Evolutionary conservation across 768 basidiomycete genomes (phyloP).

Genomic region (Leccinellum luteum): DNA sequence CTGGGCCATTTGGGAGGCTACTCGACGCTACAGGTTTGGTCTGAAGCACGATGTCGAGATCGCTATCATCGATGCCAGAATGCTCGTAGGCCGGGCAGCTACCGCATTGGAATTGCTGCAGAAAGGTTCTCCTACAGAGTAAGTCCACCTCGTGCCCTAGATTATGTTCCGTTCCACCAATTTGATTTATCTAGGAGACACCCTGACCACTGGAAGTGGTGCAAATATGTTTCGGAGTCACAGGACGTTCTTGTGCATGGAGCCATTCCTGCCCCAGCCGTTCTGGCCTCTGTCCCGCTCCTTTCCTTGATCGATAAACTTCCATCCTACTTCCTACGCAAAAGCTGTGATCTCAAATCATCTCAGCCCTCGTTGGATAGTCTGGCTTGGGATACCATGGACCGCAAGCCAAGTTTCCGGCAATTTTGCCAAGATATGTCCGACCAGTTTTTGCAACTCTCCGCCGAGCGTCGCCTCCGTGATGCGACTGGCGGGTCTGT

Average conservation of each 20-base stretch:
- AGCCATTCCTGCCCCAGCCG: slow-evolving; percentile 60
- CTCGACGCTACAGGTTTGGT: slow-evolving; percentile 66
- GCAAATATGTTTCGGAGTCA: slow-evolving; percentile 69
- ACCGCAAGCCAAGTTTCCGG: slow-evolving; percentile 59
- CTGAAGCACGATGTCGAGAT: slow-evolving; percentile 77
- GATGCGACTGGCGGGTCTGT: slow-evolving; percentile 70
- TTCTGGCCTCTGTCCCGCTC: slow-evolving; percentile 70
- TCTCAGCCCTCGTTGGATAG: slow-evolving; percentile 33
- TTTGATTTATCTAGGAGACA: slow-evolving; percentile 44
- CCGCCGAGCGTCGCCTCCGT: slow-evolving; percentile 54
- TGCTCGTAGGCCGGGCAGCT: slow-evolving; percentile 53
- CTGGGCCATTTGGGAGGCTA: slow-evolving; percentile 83
- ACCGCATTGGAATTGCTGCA: slow-evolving; percentile 66
- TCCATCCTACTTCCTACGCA: slow-evolving; percentile 64
- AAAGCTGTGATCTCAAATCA: slow-evolving; percentile 31
- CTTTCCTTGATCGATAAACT: slow-evolving; percentile 61
- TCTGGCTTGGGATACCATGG: slow-evolving; percentile 54
- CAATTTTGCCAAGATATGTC: slow-evolving; percentile 73
- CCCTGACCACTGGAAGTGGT: slow-evolving; percentile 72
- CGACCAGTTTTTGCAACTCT: slow-evolving; percentile 54
- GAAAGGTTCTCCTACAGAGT: slow-evolving; percentile 54
- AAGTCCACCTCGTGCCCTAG: slow-evolving; percentile 24
- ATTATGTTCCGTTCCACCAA: background rate
- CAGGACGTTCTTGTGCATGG: slow-evolving; percentile 74
- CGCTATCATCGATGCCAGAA: slow-evolving; percentile 70